Evolutionary conservation across 192 early-diverging fungal species (phyloP).

Genomic region (Spinellus fusiger): DNA sequence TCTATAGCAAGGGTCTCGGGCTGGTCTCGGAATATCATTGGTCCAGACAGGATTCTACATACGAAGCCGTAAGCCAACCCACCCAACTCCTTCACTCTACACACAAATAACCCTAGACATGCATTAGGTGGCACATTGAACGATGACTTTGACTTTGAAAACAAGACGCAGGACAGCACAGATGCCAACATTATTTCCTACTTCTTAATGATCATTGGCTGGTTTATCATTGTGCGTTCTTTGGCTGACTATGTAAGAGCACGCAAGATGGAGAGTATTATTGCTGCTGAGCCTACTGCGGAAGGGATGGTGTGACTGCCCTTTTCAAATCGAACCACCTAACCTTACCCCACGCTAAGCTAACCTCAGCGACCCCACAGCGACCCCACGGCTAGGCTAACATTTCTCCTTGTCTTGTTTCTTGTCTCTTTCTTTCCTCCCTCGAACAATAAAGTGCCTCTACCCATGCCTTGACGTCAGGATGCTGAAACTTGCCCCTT

Average conservation of each 20-base stretch:
- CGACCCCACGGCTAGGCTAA: too few relatives aligned
- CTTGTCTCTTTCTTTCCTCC: not conserved
- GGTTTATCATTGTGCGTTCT: constrained; percentile 65
- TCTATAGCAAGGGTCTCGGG: constrained; percentile 60
- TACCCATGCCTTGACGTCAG: constrained; percentile 75
- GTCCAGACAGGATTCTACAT: constrained; percentile 74
- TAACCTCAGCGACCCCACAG: too few relatives aligned
- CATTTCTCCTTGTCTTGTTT: not conserved
- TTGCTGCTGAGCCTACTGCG: constrained; percentile 28
- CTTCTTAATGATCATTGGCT: constrained; percentile 68
- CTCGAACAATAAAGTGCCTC: constrained; percentile 59
- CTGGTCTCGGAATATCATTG: constrained; percentile 77
- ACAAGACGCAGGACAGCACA: constrained; percentile 5
- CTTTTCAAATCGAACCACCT: too few relatives aligned
- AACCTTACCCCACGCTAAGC: too few relatives aligned
- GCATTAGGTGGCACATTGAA: constrained; percentile 17
- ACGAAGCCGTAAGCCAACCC: constrained; percentile 40
- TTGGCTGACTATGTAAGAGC: constrained; percentile 68
- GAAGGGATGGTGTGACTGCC: constrained; percentile 23
- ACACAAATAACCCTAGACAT: constrained; percentile 1
- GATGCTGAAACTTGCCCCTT: constrained; percentile 75
- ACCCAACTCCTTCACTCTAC: not conserved
- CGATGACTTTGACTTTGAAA: constrained; percentile 29
- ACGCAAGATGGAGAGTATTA: constrained; percentile 64
- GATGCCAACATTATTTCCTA: constrained; percentile 54